phyloP scores from a whole-genome alignment of 2,329 filamentous ascomycete genomes.

The Pseudogymnoascus sp. region DNA sequence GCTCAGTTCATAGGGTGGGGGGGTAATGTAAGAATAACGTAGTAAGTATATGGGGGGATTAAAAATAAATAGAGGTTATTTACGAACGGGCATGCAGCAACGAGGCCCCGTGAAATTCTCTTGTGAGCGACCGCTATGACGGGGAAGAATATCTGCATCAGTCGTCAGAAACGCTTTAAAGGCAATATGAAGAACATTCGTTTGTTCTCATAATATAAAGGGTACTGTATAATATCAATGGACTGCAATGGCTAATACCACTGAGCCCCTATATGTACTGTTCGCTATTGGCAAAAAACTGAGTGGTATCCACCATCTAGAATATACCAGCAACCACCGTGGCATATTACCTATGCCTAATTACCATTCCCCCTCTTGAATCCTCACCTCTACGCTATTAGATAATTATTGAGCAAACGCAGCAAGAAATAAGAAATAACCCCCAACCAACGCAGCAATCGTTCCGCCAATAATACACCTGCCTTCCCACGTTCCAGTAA shows the following conservation, averaged over 20 bases:
- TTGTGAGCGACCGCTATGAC: neutral
- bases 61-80: constrained; percentile 10
- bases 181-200: neutral
- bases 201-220: neutral
- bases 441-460: constrained; percentile 23
- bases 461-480: constrained; percentile 25
- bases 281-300: neutral
- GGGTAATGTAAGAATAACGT: constrained; percentile 1
- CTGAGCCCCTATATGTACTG: constrained; percentile 1
- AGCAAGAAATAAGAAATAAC: constrained; percentile 23
- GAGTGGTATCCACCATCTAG: neutral
- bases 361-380: neutral
- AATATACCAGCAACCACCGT: neutral
- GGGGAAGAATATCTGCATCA: neutral
- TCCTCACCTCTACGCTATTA: neutral
- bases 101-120: neutral
- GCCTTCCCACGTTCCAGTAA: constrained; percentile 28
- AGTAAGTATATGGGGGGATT: neutral
- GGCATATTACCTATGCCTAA: neutral
- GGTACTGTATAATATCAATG: constrained; percentile 8
- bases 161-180: neutral
- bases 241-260: neutral
- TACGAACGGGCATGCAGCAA: neutral
- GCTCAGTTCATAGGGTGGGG: constrained; percentile 29
- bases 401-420: constrained; percentile 15